Base-by-base conservation (phyloP, 768 basidiomycete species). In the Podaxis carcinomalis region DNA sequence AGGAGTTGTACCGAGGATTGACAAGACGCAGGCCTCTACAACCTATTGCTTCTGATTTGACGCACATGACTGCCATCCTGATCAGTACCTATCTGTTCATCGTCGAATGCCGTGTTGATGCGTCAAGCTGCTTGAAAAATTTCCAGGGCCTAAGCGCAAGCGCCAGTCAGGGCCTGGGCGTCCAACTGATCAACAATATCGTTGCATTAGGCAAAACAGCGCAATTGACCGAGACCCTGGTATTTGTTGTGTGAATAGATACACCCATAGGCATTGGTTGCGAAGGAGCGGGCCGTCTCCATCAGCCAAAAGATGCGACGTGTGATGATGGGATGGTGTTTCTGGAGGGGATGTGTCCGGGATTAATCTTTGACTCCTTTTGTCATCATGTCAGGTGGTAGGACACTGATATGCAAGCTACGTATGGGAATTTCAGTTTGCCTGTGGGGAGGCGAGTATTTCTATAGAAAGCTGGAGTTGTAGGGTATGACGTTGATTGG, bases 281-380 rank as follows among this genome's bases (percentile, higher is more conserved):
- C 51, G 51, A 60, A 51, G 51, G 59, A 10, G 39, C 11, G 44
- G 59, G 19, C 40, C 13, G 59, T 61, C 55, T 61, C 59, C 59
- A 61, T 61, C 59, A 54, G 51, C 50, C 9, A 44, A 25, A 13
- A 23, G n/a, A 51, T 32, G 9, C 27, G 51, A 60, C 39, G 52
- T 52, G 59, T 53, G 59, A 60, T 60, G 59, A 44, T 46, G 51
- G 21, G 49, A 47, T 36, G 11, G 23, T 27, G 47, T 4, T 46
- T 51, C 14, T 32, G 50, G 56, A 36, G 56, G 56, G 51, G 42
- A 46, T 53, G 40, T 23, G 14, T 53, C 37, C n/a, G 35, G 32
- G 32, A 23, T 36, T 36, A 47, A 14, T 23, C 10, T n/a, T 21
- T 5, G 36, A 32, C 14, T 21, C 21, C 5, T 59, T 44, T 42